These are phyloP conservation scores for Rhododendron williamsianum DNA, from an alignment of 148 eudicot genomes.

Conservation along the genomic window DNA sequence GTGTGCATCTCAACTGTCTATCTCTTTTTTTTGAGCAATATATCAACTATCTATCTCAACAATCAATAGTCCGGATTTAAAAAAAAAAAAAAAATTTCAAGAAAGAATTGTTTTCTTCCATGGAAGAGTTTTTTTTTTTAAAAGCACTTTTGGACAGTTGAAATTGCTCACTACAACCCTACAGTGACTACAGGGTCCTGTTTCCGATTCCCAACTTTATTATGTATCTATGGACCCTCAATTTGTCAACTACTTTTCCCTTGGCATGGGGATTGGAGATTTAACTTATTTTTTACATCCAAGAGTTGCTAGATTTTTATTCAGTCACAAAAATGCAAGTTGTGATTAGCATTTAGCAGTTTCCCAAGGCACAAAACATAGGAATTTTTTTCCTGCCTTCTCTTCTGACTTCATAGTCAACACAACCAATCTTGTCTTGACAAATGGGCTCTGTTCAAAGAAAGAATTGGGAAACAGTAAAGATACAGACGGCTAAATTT, in stretches of 20 bases:
- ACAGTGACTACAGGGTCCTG: neutral
- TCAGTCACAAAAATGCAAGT: neutral
- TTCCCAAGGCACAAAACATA: conserved; percentile 1
- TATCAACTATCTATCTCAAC: no score
- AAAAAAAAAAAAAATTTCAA: no score
- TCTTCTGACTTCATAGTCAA: neutral
- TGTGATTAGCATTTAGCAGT: neutral
- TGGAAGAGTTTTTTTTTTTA: no score
- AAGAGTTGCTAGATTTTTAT: neutral
- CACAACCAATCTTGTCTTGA: neutral
- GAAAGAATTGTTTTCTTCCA: no score
- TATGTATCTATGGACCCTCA: neutral
- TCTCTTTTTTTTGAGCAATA: no score
- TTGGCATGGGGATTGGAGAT: neutral
- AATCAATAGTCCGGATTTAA: no score
- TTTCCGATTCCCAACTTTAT: neutral
- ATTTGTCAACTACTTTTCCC: neutral
- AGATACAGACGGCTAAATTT: no score
- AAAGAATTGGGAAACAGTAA: no score
- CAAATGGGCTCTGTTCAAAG: neutral
- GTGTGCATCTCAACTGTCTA: no score
- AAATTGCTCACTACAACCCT: no score
- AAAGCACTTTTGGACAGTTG: no score
- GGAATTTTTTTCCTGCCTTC: neutral
- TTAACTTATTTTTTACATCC: neutral